Evolutionary conservation across 75 land plant genomes (phyloP).

Genomic region (Gnetum montanum): DNA sequence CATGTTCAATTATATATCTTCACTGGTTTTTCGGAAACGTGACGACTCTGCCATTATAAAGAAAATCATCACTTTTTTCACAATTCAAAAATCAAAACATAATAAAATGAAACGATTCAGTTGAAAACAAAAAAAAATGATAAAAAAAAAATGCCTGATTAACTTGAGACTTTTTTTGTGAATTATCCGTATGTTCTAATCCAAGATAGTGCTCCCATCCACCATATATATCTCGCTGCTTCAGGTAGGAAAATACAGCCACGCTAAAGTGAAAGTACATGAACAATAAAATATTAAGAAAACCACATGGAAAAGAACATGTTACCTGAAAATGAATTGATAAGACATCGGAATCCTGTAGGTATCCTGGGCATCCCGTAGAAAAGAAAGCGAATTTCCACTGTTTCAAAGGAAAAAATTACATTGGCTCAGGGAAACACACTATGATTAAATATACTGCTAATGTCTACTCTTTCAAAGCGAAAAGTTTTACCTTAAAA

Average conservation of each 20-base stretch:
- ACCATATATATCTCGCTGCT: slow-evolving; percentile 47
- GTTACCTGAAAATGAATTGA: slow-evolving; percentile 40
- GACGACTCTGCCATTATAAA: slow-evolving; percentile 29
- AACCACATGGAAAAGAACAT: background rate
- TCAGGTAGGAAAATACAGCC: background rate
- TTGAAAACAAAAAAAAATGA: background rate
- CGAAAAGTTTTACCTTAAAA: slow-evolving; percentile 49
- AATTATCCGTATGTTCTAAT: slow-evolving; percentile 39
- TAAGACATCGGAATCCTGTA: slow-evolving; percentile 28
- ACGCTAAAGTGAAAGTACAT: slow-evolving; percentile 1
- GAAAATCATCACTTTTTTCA: background rate
- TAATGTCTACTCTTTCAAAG: background rate
- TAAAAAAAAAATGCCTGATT: slow-evolving; percentile 25
- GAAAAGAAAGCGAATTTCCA: slow-evolving; percentile 52
- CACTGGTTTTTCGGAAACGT: slow-evolving; percentile 48
- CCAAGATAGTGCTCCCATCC: slow-evolving; percentile 60
- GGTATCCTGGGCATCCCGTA: slow-evolving; percentile 38
- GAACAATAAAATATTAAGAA: background rate
- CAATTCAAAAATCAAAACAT: background rate
- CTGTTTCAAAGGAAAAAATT: slow-evolving; percentile 9
- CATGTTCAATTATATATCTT: slow-evolving; percentile 37
- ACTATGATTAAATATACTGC: background rate
- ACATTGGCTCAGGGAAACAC: background rate
- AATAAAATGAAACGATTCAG: background rate
- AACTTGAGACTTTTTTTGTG: slow-evolving; percentile 29